Evolutionary conservation across 345 rosid species (phyloP).

Genomic region (Lumnitzera racemosa): DNA sequence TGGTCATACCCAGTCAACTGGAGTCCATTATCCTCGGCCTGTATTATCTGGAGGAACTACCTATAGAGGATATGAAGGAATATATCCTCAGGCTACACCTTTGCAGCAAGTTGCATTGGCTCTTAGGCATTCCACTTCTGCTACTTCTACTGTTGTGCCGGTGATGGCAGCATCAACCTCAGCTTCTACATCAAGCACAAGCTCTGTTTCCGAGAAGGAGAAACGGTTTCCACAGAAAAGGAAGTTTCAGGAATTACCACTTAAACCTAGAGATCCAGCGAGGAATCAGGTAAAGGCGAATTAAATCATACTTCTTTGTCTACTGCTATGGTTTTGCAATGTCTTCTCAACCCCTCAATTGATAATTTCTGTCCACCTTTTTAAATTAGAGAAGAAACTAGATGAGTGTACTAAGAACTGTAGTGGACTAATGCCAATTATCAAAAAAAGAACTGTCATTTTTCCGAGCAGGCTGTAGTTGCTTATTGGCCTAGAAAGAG

Average conservation of each 20-base stretch:
- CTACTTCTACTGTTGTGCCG: conserved; percentile 39
- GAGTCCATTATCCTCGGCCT: conserved; percentile 44
- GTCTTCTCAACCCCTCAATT: neutral
- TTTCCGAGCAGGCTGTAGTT: too few relatives aligned
- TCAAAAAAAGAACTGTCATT: too few relatives aligned
- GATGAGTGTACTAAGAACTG: too few relatives aligned
- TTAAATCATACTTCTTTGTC: neutral
- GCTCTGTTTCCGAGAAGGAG: conserved; percentile 39
- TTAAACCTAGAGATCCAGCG: conserved; percentile 35
- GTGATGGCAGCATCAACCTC: conserved; percentile 22
- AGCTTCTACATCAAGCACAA: conserved; percentile 20
- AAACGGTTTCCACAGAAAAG: conserved; percentile 48
- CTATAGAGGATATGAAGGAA: conserved; percentile 80
- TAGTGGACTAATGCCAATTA: too few relatives aligned
- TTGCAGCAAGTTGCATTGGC: conserved; percentile 87
- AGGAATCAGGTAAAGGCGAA: conserved; percentile 48
- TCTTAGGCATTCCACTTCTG: conserved; percentile 66
- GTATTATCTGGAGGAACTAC: conserved; percentile 58
- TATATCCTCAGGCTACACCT: conserved; percentile 93
- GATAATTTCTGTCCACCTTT: too few relatives aligned
- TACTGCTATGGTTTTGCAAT: neutral
- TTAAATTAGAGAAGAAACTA: too few relatives aligned
- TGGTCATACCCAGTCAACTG: conserved; percentile 28
- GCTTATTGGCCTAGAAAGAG: too few relatives aligned
- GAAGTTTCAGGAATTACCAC: conserved; percentile 82